Conservation (phyloP, 768 basidiomycete genomes). For the Auriscalpium orientale region DNA sequence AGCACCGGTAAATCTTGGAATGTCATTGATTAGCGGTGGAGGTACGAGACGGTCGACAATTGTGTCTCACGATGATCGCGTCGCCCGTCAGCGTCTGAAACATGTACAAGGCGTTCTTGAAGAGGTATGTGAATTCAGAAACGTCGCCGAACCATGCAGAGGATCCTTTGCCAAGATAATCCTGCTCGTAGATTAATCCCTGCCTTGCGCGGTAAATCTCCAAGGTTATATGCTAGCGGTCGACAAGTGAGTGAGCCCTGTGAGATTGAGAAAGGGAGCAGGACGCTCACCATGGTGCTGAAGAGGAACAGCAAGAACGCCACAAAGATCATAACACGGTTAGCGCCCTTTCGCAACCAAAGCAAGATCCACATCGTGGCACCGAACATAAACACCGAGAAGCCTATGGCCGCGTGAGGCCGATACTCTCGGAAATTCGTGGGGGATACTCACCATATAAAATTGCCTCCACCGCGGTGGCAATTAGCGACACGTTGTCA, state of each 20-base stretch:
- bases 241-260: too few species aligned
- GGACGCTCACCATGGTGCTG: background rate
- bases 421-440: too few species aligned
- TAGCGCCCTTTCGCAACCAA: background rate
- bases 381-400: constrained; percentile 3
- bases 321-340: background rate
- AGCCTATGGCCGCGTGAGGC: background rate
- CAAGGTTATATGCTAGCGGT: background rate
- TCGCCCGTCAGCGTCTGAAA: background rate
- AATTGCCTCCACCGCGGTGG: background rate
- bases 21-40: background rate
- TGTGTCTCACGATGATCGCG: constrained; percentile 1
- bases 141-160: background rate
- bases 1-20: constrained; percentile 20
- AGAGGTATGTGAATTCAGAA: background rate
- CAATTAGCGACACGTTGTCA: background rate
- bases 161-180: background rate
- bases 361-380: background rate
- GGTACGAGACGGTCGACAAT: background rate
- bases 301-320: background rate
- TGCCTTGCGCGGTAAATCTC: background rate
- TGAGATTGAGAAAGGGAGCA: too few species aligned
- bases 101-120: background rate
- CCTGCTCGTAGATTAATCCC: background rate
- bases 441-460: background rate